These are phyloP conservation scores for Kodamaea anthophila DNA, from an alignment of 1,139 yeast genomes.

Conservation along the genomic window DNA sequence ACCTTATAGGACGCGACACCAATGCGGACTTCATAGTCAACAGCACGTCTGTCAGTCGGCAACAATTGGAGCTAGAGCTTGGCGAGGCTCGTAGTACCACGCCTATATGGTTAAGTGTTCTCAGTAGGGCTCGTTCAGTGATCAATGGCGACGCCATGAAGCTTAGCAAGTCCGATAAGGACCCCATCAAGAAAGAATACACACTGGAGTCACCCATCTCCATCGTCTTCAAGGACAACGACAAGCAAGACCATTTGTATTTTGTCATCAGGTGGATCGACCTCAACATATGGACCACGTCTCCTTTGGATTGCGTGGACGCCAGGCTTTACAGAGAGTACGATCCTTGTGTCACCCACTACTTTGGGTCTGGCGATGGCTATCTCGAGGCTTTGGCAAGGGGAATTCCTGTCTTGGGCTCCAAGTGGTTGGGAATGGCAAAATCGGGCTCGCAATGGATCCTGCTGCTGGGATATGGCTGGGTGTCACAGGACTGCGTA, in stretches of 20 bases:
- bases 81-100: constrained; percentile 13
- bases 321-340: constrained; percentile 16
- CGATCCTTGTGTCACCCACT: constrained; percentile 22
- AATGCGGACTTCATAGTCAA: constrained; percentile 18
- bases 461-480: no score
- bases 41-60: constrained; percentile 25
- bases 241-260: constrained; percentile 10
- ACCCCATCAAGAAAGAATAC: constrained; percentile 15
- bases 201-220: constrained; percentile 12
- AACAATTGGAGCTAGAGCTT: constrained; percentile 21
- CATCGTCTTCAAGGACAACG: constrained; percentile 17
- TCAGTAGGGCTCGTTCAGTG: constrained; percentile 27
- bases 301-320: constrained; percentile 17
- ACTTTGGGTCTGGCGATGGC: constrained; percentile 10
- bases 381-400: constrained; percentile 9
- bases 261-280: constrained; percentile 21
- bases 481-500: constrained; percentile 2
- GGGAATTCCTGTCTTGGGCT: constrained; percentile 22
- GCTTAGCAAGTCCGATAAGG: constrained; percentile 15
- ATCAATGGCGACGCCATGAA: constrained; percentile 25
- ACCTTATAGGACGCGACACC: constrained; percentile 28
- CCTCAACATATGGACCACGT: constrained; percentile 13
- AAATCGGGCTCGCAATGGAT: neutral
- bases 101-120: constrained; percentile 13
- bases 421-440: constrained; percentile 17